Conservation (phyloP, 345 rosid genomes). For the Rhizophora mangle region DNA sequence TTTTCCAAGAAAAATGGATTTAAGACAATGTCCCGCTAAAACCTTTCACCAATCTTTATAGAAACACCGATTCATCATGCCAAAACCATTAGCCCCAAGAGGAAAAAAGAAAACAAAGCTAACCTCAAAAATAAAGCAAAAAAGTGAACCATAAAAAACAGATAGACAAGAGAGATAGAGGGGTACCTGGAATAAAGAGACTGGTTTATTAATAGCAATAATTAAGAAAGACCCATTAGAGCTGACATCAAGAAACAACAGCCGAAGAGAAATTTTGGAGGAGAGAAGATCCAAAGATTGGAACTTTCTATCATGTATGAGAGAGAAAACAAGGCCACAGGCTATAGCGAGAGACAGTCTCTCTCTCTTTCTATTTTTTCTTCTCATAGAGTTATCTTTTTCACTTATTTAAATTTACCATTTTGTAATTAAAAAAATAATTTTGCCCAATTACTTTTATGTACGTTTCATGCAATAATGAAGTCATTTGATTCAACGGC, state of each 20-base stretch:
- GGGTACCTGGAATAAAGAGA: neutral
- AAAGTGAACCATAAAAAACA: no score
- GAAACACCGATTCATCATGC: no score
- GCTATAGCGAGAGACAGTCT: neutral
- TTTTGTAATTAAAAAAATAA: no score
- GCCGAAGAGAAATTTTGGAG: neutral
- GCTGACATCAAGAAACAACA: neutral
- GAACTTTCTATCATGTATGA: neutral
- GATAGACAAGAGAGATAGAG: no score
- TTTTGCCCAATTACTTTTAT: no score
- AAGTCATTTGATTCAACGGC: no score
- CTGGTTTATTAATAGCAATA: neutral
- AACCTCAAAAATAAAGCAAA: no score
- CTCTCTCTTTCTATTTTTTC: neutral
- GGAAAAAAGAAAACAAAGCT: neutral
- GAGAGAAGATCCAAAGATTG: neutral
- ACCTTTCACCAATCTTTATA: no score
- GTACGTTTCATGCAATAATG: no score
- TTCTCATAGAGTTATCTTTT: neutral
- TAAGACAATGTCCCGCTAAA: neutral
- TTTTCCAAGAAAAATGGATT: neutral
- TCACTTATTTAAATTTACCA: no score
- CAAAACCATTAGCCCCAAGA: no score
- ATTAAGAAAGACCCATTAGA: neutral
- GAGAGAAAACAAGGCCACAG: neutral